Evolutionary conservation across 805 yeast genomes (phyloP).

Genomic region (Hermanozyma aechmeae): DNA sequence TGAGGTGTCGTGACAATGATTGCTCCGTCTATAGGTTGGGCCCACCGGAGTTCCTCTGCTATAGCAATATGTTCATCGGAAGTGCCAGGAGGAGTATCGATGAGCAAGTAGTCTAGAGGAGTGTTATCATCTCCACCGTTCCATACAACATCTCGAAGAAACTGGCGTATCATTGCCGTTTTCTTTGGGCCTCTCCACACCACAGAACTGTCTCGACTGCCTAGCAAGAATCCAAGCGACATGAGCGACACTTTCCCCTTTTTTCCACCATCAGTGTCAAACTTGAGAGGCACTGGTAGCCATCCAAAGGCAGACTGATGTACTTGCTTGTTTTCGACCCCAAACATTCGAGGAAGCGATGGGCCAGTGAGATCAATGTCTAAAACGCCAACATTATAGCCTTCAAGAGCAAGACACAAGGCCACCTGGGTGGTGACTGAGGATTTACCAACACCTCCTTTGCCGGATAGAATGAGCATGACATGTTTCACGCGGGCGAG

Average conservation of each 20-base stretch:
- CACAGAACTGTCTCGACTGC: conserved; percentile 79
- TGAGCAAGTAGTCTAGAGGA: conserved; percentile 62
- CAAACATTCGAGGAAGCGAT: conserved; percentile 93
- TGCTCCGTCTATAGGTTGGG: conserved; percentile 75
- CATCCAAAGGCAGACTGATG: conserved; percentile 80
- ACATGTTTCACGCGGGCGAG: conserved; percentile 59
- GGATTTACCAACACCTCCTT: conserved; percentile 97
- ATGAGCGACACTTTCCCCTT: conserved; percentile 50
- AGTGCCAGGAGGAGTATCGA: conserved; percentile 99
- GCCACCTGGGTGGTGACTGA: conserved; percentile 94
- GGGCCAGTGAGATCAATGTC: conserved; percentile 97
- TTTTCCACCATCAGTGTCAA: conserved; percentile 7
- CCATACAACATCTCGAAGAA: conserved; percentile 87
- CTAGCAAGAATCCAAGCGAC: conserved; percentile 81
- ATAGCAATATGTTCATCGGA: conserved; percentile 96
- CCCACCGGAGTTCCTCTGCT: conserved; percentile 76
- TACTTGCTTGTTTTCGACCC: conserved; percentile 70
- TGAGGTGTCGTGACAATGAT: conserved; percentile 96
- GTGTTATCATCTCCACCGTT: conserved; percentile 36
- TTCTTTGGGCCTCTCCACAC: conserved; percentile 99
- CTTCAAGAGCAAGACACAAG: conserved; percentile 60
- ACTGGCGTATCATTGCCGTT: conserved; percentile 95
- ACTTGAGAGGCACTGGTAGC: conserved; percentile 66
- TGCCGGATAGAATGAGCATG: conserved; percentile 78
- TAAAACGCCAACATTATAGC: conserved; percentile 82